Evolutionary conservation across 768 basidiomycete species (phyloP), one percentile per base, ranked within the genome.

Genomic region (Coprinopsis strossmayeri): DNA sequence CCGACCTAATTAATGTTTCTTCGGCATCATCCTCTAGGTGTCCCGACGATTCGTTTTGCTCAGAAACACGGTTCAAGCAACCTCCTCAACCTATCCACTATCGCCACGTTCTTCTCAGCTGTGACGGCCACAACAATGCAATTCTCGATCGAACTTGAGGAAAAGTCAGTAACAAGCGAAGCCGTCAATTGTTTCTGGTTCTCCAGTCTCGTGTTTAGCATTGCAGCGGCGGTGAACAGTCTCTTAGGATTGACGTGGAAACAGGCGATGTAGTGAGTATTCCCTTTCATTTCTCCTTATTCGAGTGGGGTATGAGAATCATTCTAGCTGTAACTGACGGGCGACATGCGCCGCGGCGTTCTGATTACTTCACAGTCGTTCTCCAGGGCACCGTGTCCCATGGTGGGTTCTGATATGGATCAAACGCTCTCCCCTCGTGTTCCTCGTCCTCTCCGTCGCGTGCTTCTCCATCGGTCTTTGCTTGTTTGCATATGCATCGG

Each of bases 341-440:
- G n/a, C n/a, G n/a, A n/a, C n/a, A n/a, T n/a, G n/a, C n/a, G n/a
- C n/a, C n/a, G n/a, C n/a, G n/a, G n/a, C n/a, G n/a, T n/a, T n/a
- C n/a, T n/a, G n/a, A n/a, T 32, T 15, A 7, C 15, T 32, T 32
- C 15, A 15, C 50, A 86, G 84, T 60, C 84, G 84, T 46, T 85
- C 83, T 30, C 85, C 84, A 17, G 79, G 82, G 7, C 78, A 87
- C 61, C 79, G 82, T 46, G 83, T 86, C 35, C 84, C 85, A 0
- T 86, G 84, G 84, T 87, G 85, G 84, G 83, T 87, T 37, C 65
- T 86, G 48, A 89, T 90, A 55, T 91, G 86, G 87, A 90, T 90
- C 68, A 90, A 89, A 60, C 72, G 87, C 28, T 87, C 86, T 3
- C 87, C 87, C 12, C 71, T 91, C 27, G 84, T 89, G 53, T 88